phyloP scores from a whole-genome alignment of 139 green algal species.

The Penium margaritaceum region DNA sequence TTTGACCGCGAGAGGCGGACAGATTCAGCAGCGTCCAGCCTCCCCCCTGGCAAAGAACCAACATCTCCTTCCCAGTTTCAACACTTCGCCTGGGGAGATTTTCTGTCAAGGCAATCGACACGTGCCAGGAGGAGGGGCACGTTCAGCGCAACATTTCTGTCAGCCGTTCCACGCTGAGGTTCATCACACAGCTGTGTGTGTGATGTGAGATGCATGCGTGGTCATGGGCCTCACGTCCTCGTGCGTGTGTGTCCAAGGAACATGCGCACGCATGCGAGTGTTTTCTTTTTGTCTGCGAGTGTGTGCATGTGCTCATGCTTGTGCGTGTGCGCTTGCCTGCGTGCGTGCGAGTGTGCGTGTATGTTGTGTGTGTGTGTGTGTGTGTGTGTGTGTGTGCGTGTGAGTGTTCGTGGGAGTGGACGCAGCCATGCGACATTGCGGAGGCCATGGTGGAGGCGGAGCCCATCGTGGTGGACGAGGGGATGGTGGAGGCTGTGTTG shows the following conservation, averaged over 20 bases:
- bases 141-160: too few species aligned
- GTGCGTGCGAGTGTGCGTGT: neutral
- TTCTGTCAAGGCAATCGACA: too few species aligned
- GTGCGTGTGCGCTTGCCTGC: neutral
- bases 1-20: too few species aligned
- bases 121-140: too few species aligned
- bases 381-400: neutral
- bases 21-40: too few species aligned
- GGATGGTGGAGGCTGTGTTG: constrained; percentile 67
- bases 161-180: too few species aligned
- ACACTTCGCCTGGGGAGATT: too few species aligned
- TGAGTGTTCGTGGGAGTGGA: neutral
- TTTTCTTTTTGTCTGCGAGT: neutral
- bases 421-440: neutral
- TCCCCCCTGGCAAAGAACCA: too few species aligned
- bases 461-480: constrained; percentile 49
- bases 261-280: neutral
- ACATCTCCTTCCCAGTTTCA: too few species aligned
- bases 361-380: neutral
- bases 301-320: neutral
- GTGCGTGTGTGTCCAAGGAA: too few species aligned
- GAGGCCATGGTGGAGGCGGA: constrained; percentile 25
- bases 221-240: neutral
- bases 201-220: too few species aligned
- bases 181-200: too few species aligned